Evolutionary conservation across 805 yeast species (phyloP), one percentile per base, ranked within the genome.

Genomic region (Candida namnaoensis): DNA sequence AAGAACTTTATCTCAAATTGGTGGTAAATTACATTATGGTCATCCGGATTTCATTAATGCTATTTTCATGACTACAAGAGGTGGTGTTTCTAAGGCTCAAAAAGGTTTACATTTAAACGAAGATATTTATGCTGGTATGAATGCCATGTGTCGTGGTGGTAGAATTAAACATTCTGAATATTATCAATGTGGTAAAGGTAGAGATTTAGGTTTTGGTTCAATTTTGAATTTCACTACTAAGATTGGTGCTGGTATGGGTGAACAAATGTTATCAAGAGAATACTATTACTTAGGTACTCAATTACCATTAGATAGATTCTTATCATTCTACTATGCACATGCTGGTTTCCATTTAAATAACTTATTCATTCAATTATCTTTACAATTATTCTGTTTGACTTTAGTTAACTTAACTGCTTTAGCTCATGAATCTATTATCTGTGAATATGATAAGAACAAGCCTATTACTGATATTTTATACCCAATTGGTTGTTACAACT

Each of bases 221-320:
- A 83, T 84, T 65, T 71, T 83, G 71, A 84, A 84, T 64, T 84
- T 84, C 73, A 83, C 88, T 23, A 83, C 90, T 35, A 84, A 84
- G 65, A 83, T 84, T 73, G 95, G 95, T 64, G 90, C 93, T 51
- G 95, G 95, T 65, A 84, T 84, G 95, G 93, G 93, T 62, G 95
- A 84, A 64, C 95, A 84, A 62, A 81, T 84, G 80, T 67, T 84
- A 46, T 82, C 90, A 26, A 74, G 95, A 66, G 95, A 84, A 61
- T 84, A 84, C 60, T 84, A 80, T 64, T 82, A 83, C 62, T 62
- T 84, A 61, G 88, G 91, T 56, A 80, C 91, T 34, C 88, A 80
- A 57, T 66, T 84, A 47, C 93, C 91, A 36, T 64, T 84, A 54
- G 91, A 84, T 60, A 74, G 91, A 64, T 81, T 84, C 71, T 71